phyloP scores from a whole-genome alignment of 768 basidiomycete species.

The Porphyrellus cyaneotinctus region DNA sequence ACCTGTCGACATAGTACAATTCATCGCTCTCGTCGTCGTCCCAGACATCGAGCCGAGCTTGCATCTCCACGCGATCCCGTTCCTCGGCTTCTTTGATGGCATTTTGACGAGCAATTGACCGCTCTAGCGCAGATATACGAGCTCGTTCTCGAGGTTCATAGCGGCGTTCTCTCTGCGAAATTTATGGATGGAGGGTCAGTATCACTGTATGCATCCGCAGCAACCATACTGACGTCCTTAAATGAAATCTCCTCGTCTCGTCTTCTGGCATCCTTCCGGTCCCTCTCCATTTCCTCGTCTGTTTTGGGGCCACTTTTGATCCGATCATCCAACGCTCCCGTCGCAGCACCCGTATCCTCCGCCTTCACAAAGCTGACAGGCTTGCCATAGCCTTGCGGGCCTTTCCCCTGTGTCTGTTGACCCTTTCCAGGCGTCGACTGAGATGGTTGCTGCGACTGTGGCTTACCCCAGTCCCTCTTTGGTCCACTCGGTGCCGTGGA shows the following conservation, averaged over 20 bases:
- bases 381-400: conserved; percentile 72
- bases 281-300: conserved; percentile 85
- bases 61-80: conserved; percentile 75
- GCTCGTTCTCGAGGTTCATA: conserved; percentile 87
- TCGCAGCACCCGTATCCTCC: conserved; percentile 43
- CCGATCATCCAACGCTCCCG: conserved; percentile 34
- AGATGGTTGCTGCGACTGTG: conserved; percentile 33
- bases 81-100: conserved; percentile 74
- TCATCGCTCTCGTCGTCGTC: conserved; percentile 94
- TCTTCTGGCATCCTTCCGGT: conserved; percentile 69
- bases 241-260: conserved; percentile 83
- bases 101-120: conserved; percentile 68
- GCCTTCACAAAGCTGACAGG: conserved; percentile 82
- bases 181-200: conserved; percentile 2
- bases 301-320: conserved; percentile 49
- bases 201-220: not conserved
- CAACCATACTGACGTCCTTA: conserved; percentile 62
- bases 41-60: conserved; percentile 79
- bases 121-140: conserved; percentile 73
- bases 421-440: conserved; percentile 35
- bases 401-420: conserved; percentile 56
- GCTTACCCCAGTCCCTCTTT: conserved; percentile 78
- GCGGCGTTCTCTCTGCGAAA: conserved; percentile 78
- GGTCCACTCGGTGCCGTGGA: conserved; percentile 60
- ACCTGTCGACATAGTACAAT: conserved; percentile 89